These are phyloP conservation scores for Diutina mesorugosa DNA, from an alignment of 1,139 yeast genomes.

Conservation along the genomic window DNA sequence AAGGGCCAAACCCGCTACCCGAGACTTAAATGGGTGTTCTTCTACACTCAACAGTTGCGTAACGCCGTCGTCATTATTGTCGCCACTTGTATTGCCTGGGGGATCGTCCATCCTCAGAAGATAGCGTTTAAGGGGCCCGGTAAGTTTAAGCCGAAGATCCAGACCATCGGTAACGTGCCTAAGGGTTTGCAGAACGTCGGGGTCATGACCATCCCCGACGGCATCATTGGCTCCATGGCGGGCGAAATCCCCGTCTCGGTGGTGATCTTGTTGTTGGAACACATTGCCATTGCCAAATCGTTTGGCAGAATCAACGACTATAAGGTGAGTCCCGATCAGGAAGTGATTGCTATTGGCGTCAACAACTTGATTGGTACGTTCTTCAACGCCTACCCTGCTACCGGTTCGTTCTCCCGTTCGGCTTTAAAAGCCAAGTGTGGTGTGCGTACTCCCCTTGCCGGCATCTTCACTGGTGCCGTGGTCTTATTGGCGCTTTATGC, in stretches of 20 bases:
- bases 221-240: constrained; percentile 48
- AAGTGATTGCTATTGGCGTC: constrained; percentile 86
- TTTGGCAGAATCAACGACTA: constrained; percentile 89
- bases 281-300: constrained; percentile 86
- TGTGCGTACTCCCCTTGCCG: constrained; percentile 89
- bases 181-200: constrained; percentile 73
- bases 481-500: constrained; percentile 79
- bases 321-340: constrained; percentile 87
- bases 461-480: constrained; percentile 81
- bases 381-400: constrained; percentile 89
- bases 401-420: constrained; percentile 92
- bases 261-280: constrained; percentile 75
- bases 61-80: constrained; percentile 72
- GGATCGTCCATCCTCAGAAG: constrained; percentile 23
- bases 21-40: constrained; percentile 39
- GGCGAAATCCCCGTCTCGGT: constrained; percentile 77
- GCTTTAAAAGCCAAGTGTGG: constrained; percentile 94
- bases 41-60: constrained; percentile 66
- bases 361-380: constrained; percentile 85
- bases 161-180: constrained; percentile 67
- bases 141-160: constrained; percentile 34
- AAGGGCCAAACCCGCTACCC: constrained; percentile 40
- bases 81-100: constrained; percentile 65
- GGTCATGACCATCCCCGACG: constrained; percentile 52
- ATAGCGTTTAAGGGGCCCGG: constrained; percentile 25